Base-by-base conservation (phyloP, 108 stramenopile species). In the Fistulifera solaris region DNA sequence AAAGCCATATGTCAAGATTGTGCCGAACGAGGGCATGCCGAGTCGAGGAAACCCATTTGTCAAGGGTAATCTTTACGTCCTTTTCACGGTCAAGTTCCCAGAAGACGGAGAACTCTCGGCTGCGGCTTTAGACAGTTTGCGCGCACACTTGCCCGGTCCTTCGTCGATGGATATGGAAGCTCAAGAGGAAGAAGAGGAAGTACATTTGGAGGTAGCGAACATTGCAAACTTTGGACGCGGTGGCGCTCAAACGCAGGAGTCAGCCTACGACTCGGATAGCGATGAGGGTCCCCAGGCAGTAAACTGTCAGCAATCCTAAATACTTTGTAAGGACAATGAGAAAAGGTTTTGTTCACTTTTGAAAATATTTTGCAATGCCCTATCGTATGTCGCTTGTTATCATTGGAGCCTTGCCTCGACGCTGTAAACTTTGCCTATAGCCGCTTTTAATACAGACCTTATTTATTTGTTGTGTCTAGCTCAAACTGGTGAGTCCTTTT, bases 11-110 rank as follows among this genome's bases (percentile, higher is more conserved):
- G 82, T 88, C 31, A 86, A 90, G 65, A 80, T 84, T 64, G 82
- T 98, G 10, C 75, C 76, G n/a, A 74, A 73, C 48, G 97, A 98
- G 65, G 97, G 97, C 43, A 98, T 96, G 97, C 97, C 95, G 6
- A 74, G 70, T 38, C 73, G 73, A 51, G 94, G 95, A 28, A 94
- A 94, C 72, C 94, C 93, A 1, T 96, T 96, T 62, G 82, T 87
- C 53, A 96, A 94, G 81, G 97, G 97, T 25, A 73, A 93, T 49
- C 66, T 98, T 13, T 98, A 93, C 61, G 77, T 96, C 42, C 66
- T 94, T 42, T 98, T 98, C 67, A 77, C 80, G 49, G 86, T 93
- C n/a, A 70, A 78, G 53, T 98, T 95, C 65, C 97, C 89, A 16
- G 40, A 62, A 17, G 80, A 77, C 52, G 80, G 71, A 10, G 75